Evolutionary conservation across 2,329 filamentous ascomycete species (phyloP), one percentile per base, ranked within the genome.

Genomic region (Helotiales sp.): DNA sequence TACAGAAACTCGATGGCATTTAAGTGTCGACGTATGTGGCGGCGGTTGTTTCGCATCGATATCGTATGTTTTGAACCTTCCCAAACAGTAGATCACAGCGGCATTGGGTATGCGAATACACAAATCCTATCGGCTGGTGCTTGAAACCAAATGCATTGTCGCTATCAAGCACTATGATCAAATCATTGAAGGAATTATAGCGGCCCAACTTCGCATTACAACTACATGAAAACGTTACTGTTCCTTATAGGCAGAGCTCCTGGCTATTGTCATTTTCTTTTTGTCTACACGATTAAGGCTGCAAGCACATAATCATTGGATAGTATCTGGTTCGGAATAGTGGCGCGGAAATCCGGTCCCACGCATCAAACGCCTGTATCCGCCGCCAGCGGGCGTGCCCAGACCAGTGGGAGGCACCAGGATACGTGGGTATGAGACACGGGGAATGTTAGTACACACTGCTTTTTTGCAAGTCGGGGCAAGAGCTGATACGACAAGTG

Each of bases 361-460:
- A n/a, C 46, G 36, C 25, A 33, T 19, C 36, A 22, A n/a, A 46
- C 36, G 38, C 51, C 51, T 27, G 49, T 25, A 9, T 42, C 15
- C 22, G 40, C 19, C 13, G 2, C 22, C 15, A 40, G 34, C 24
- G 31, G 10, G 34, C 24, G 31, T 17, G 13, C 34, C 34, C 49
- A 52, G 17, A 12, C 48, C 30, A 50, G 30, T 3, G 17, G n/a
- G 22, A 52, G 48, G 17, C 25, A 44, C 51, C 51, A 9, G 31
- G 38, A 29, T 48, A 19, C 13, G 25, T 30, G 12, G 46, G 29
- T 3, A n/a, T 51, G 48, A 52, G 51, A 53, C 51, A 40, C 46
- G 51, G 51, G 51, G 51, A 53, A 46, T 25, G 29, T 19, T 17
- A 15, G 36, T 33, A 36, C 24, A 36, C 36, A 38, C 19, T 52